Evolutionary conservation across 1,139 yeast species (phyloP), one percentile per base, ranked within the genome.

Genomic region (Geotrichum europaeum): DNA sequence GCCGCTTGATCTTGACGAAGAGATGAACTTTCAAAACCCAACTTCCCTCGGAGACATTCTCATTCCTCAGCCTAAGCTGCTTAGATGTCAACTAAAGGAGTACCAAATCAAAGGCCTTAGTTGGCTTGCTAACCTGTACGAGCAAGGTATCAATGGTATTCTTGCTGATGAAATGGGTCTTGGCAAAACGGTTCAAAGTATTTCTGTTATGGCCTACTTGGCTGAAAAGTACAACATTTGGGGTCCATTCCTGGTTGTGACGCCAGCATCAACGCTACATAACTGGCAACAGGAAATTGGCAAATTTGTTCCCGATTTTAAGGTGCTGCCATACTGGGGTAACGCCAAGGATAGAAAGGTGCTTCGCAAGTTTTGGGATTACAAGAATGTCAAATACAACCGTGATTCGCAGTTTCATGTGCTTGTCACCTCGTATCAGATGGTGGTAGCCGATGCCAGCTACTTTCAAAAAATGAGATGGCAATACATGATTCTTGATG

Each of bases 401-500:
- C 86, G 83, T 68, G 96, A 89, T 69, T 88, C 98, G 1, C 97
- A 97, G 49, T 94, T 95, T 77, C 99, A 94, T 75, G 98, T 94
- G 15, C 82, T 95, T 73, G 95, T 94, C 40, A 94, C 99, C 0
- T 89, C 97, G 1, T 94, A 95, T 73, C 99, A 94, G 75, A 83
- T 94, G 73, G 95, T 92, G 32, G 99, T 94, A 24, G 91, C 96
- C 2, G 99, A 94, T 77, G 95, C 95, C 10, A 90, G 91, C 62
- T 94, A 94, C 75, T 88, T 94, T 73, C 97, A 91, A 73, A 88
- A 95, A 69, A 87, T 95, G 84, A 92, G 88, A 73, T 94, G 99
- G 99, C 99, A 94, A 74, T 94, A 94, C 74, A 94, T 94, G 99
- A 90, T 95, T 70, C 78, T 94, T 63, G 99, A 94, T 76, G 99